Base-by-base conservation (phyloP, 2,329 filamentous ascomycete species). In the Lojkania enalia region DNA sequence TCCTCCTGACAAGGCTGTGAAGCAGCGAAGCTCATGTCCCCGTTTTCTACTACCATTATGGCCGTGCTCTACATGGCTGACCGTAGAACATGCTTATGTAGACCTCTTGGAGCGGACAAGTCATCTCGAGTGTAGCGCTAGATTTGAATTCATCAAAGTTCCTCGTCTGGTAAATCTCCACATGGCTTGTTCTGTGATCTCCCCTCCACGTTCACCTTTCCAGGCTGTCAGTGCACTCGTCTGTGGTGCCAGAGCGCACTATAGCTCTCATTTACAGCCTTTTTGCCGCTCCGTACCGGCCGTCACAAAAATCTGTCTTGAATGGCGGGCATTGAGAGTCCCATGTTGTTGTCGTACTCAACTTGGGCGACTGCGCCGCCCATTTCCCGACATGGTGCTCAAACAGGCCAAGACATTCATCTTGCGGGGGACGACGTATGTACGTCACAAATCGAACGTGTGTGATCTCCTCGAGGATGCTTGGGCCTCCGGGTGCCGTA, bases 1-100 rank as follows among this genome's bases (percentile, higher is more conserved):
- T 44, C 40, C 27, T 36, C 30, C 42, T 47, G 46, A 32, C 30
- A 16, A 12, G 23, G 31, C 30, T 38, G 13, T 29, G 36, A 44
- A 33, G 42, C 33, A 36, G 19, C 9, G 6, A 9, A 11, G 9
- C 30, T 15, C 30, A 15, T 16, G 9, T 11, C 30, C 30, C 30
- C 30, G 16, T 33, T 9, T 16, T 33, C 30, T 20, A 36, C 20
- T 27, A 6, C 27, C 27, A 9, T 3, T 16, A 41, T 20, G 19
- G 29, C 30, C 23, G 23, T 27, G 23, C 23, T 27, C n/a, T 7
- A 27, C 23, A 27, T 27, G n/a, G 23, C 7, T 27, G n/a, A n/a
- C 23, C 23, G n/a, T n/a, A 27, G 23, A 27, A 27, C 7, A 7
- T 27, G 23, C 23, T 27, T n/a, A 27, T 27, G 23, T 27, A n/a